phyloP scores from a whole-genome alignment of 768 basidiomycete species.

The Leccinum fibrillosum region DNA sequence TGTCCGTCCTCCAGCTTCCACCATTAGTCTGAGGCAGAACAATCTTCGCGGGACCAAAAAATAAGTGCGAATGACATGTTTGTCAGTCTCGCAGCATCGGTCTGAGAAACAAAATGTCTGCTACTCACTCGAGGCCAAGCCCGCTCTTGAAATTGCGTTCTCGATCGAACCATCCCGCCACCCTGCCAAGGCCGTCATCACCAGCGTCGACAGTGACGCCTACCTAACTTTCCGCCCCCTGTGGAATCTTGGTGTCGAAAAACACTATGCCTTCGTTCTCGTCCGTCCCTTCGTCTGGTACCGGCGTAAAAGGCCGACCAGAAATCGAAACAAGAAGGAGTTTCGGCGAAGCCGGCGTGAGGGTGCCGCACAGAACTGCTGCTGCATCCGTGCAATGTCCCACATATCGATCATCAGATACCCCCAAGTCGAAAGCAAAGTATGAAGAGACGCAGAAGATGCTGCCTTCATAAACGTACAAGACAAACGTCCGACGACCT shows the following conservation, averaged over 20 bases:
- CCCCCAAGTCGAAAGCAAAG: constrained; percentile 41
- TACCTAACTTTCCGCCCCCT: constrained; percentile 38
- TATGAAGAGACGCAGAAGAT: constrained; percentile 51
- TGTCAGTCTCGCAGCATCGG: constrained; percentile 3
- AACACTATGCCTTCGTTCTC: constrained; percentile 73
- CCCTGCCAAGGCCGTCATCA: constrained; percentile 57
- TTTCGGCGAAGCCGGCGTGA: constrained; percentile 48
- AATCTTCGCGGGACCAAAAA: constrained; percentile 36
- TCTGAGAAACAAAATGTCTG: constrained; percentile 3
- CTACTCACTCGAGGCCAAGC: constrained; percentile 40
- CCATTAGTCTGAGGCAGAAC: constrained; percentile 29
- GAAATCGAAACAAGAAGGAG: constrained; percentile 51
- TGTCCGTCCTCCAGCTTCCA: constrained; percentile 29
- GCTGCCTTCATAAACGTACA: constrained; percentile 61
- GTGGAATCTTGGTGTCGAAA: constrained; percentile 49
- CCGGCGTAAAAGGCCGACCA: constrained; percentile 40
- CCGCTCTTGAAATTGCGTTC: constrained; percentile 32
- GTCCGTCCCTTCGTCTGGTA: constrained; percentile 61
- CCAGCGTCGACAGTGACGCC: constrained; percentile 47
- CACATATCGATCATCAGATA: constrained; percentile 47
- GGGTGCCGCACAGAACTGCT: constrained; percentile 34
- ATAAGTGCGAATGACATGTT: constrained; percentile 33
- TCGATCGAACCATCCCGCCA: constrained; percentile 43
- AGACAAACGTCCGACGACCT: constrained; percentile 37
- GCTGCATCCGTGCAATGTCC: constrained; percentile 17